phyloP scores from a whole-genome alignment of 106 monocot species.

The Acorus calamus region DNA sequence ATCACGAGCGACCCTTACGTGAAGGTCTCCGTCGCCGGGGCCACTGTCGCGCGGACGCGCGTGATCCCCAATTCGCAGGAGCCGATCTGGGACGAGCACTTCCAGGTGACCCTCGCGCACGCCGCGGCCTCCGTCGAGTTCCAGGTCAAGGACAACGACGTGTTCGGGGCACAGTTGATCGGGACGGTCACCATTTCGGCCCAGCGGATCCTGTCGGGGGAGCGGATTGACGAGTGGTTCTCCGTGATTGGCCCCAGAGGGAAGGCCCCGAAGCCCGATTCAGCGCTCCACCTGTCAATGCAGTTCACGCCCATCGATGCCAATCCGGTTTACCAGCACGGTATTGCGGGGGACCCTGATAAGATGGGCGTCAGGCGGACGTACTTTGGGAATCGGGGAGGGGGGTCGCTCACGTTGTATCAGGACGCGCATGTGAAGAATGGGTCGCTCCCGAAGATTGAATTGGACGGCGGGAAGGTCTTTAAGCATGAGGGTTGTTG shows the following conservation, averaged over 20 bases:
- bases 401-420: slow-evolving; percentile 51
- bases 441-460: slow-evolving; percentile 46
- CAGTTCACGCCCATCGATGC: slow-evolving; percentile 19
- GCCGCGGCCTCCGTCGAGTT: slow-evolving; percentile 23
- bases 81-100: slow-evolving; percentile 49
- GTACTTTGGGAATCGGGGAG: slow-evolving; percentile 44
- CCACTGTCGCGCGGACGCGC: slow-evolving; percentile 56
- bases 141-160: slow-evolving; percentile 60
- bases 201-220: slow-evolving; percentile 8
- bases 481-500: slow-evolving; percentile 49
- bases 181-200: slow-evolving; percentile 38
- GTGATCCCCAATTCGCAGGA: slow-evolving; percentile 49
- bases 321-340: slow-evolving; percentile 18
- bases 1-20: slow-evolving; percentile 75
- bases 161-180: slow-evolving; percentile 59
- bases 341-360: slow-evolving; percentile 35
- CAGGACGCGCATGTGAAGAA: slow-evolving; percentile 60
- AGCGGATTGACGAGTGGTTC: slow-evolving; percentile 31
- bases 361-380: slow-evolving; percentile 20
- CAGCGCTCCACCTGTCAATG: slow-evolving; percentile 31
- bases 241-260: slow-evolving; percentile 25
- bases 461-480: slow-evolving; percentile 26
- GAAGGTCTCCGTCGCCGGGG: slow-evolving; percentile 40
- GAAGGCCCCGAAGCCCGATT: slow-evolving; percentile 36
- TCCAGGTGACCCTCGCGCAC: slow-evolving; percentile 54